Base-by-base conservation (phyloP, 495 filamentous ascomycete species). In the Xanthoparmelia taractica region DNA sequence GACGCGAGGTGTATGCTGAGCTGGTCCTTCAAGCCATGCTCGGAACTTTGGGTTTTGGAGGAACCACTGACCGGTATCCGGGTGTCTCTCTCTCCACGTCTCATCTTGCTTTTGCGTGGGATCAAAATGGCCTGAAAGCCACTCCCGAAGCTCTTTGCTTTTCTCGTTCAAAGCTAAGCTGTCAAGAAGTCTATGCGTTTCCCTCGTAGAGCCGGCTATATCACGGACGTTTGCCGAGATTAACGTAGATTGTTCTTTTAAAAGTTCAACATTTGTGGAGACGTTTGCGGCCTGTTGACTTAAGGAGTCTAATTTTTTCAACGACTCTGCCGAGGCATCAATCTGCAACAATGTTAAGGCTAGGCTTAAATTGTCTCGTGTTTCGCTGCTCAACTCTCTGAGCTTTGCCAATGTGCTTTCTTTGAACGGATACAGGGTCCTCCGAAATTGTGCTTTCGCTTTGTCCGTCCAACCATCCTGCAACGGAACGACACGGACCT, bases 361-460 rank as follows among this genome's bases (percentile, higher is more conserved):
- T 15, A 52, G 27, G 48, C 27, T 52, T 8, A 52, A 31, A 15
- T 52, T 52, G 48, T 52, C 27, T 33, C 48, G 48, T 52, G 48
- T 18, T 33, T 52, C 48, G 48, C 27, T 18, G 48, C 27, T 31
- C 48, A 52, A 31, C 27, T 52, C 48, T 31, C 48, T 52, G 15
- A 52, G 48, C 48, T 52, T 52, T 5, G 48, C 48, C 27, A 52
- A 31, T 18, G 48, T 52, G 27, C 48, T 52, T 31, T 52, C 48
- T 52, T 52, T 52, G 48, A 52, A 52, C 27, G 48, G 48, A 52
- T 52, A 52, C 15, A 52, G 48, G 13, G 48, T 33, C 27, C 48
- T 52, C 48, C 48, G 27, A 2, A 52, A 52, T 15, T 52, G 48
- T 52, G 48, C 48, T 52, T 52, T 52, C 25, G 48, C 48, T 52